These are phyloP conservation scores for Didymella segeticola DNA, from an alignment of 2,329 filamentous ascomycete species.

Conservation along the genomic window DNA sequence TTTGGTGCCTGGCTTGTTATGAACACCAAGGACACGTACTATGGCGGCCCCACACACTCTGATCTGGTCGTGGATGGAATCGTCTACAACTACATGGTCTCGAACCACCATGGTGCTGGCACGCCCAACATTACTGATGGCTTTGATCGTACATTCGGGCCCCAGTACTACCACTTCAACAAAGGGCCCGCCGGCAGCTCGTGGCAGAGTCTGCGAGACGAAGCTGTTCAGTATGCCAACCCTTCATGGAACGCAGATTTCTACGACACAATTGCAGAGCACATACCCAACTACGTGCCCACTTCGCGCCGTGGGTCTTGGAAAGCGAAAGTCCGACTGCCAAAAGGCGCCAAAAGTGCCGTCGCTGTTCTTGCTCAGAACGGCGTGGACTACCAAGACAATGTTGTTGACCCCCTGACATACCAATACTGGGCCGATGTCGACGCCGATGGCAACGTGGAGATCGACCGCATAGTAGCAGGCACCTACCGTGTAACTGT, in stretches of 20 bases:
- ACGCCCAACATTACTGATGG: constrained; percentile 70
- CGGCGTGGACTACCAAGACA: constrained; percentile 65
- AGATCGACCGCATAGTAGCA: constrained; percentile 62
- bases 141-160: constrained; percentile 70
- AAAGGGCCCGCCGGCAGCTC: constrained; percentile 51
- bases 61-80: constrained; percentile 70
- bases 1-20: constrained; percentile 70
- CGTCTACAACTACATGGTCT: constrained; percentile 65
- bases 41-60: constrained; percentile 67
- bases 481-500: constrained; percentile 68
- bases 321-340: constrained; percentile 60
- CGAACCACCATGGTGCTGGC: constrained; percentile 68
- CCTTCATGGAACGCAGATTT: constrained; percentile 64
- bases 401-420: constrained; percentile 60
- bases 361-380: constrained; percentile 63
- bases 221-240: constrained; percentile 61
- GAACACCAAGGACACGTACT: constrained; percentile 70
- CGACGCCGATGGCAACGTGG: constrained; percentile 57
- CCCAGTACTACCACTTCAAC: constrained; percentile 70
- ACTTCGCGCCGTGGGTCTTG: constrained; percentile 60
- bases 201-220: constrained; percentile 56
- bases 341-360: constrained; percentile 57
- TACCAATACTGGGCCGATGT: constrained; percentile 67
- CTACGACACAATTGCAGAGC: constrained; percentile 67
- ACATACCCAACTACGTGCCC: constrained; percentile 66